Evolutionary conservation across 2,329 filamentous ascomycete species (phyloP).

Genomic region (Alternaria gansuensis): DNA sequence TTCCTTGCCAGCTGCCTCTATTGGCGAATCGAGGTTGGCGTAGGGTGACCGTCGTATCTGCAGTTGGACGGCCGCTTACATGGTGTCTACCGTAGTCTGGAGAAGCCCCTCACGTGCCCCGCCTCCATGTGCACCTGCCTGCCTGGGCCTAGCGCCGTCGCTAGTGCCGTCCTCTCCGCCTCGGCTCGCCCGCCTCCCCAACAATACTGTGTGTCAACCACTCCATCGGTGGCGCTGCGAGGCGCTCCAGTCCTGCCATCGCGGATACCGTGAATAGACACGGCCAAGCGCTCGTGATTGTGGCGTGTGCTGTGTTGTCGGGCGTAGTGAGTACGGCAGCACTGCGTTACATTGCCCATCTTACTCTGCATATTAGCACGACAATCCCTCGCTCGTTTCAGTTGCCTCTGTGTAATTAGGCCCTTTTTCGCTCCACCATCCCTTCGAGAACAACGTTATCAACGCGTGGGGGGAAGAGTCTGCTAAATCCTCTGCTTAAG

Average conservation of each 20-base stretch:
- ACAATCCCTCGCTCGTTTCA: slow-evolving; percentile 28
- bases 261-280: not conserved
- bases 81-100: slow-evolving; percentile 17
- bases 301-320: slow-evolving; percentile 20
- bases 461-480: slow-evolving; percentile 24
- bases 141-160: not conserved
- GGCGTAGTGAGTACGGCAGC: slow-evolving; percentile 18
- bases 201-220: slow-evolving; percentile 26
- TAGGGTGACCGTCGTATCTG: slow-evolving; percentile 22
- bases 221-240: slow-evolving; percentile 26
- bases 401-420: slow-evolving; percentile 16
- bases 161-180: slow-evolving; percentile 14
- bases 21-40: slow-evolving; percentile 18
- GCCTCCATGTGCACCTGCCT: slow-evolving; percentile 17
- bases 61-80: slow-evolving; percentile 20
- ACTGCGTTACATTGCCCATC: slow-evolving; percentile 27
- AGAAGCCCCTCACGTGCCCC: slow-evolving; percentile 31
- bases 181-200: slow-evolving; percentile 22
- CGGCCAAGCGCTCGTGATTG: slow-evolving; percentile 19
- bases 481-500: slow-evolving; percentile 20
- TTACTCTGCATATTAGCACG: slow-evolving; percentile 17
- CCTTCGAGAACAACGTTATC: slow-evolving; percentile 26
- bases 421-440: slow-evolving; percentile 2
- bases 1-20: slow-evolving; percentile 39
- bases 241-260: slow-evolving; percentile 19